Base-by-base conservation (phyloP, 352 stramenopile species). In the Phytophthora multivora region DNA sequence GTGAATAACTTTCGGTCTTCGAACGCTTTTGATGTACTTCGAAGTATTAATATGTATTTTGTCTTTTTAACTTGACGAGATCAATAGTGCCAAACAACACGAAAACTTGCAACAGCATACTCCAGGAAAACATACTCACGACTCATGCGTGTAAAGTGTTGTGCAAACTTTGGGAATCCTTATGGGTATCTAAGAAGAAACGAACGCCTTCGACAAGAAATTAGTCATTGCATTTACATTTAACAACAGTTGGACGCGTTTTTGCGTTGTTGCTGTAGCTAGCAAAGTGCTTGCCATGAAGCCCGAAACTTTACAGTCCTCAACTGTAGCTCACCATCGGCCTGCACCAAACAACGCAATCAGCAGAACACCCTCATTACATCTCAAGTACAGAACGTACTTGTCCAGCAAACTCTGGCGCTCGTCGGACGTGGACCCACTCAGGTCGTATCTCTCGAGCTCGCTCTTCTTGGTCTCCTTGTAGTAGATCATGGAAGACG, bases 401-500 rank as follows among this genome's bases (percentile, higher is more conserved):
- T 83, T 80, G 31, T 73, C 43, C 9, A 93, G 70, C 60, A 93
- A 57, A 54, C 78, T 79, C 59, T 85, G 79, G 50, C 79, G 78
- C 55, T 93, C 83, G n/a, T 80, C 83, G 7, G 52, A 25, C n/a
- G 79, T 71, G 11, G 66, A 80, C 0, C 66, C 56, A 19, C 78
- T 57, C 42, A 79, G 63, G 49, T 87, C 66, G 63, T 83, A 90
- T 25, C 61, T 61, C 43, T 64, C 47, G 9, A 46, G 23, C 39
- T 51, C 47, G 48, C 64, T 63, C 66, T 90, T 91, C 58, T 80
- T 77, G 36, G 69, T 81, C 69, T 95, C 82, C 53, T 89, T 71
- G 58, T 83, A 88, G 57, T 83, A 93, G 15, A 90, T 60, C 8
- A 70, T 73, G 23, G 80, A 90, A 12, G 83, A 93, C 12, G 78